These are phyloP conservation scores for Fusarium sp. DNA, from an alignment of 2,329 filamentous ascomycete genomes.

Conservation along the genomic window DNA sequence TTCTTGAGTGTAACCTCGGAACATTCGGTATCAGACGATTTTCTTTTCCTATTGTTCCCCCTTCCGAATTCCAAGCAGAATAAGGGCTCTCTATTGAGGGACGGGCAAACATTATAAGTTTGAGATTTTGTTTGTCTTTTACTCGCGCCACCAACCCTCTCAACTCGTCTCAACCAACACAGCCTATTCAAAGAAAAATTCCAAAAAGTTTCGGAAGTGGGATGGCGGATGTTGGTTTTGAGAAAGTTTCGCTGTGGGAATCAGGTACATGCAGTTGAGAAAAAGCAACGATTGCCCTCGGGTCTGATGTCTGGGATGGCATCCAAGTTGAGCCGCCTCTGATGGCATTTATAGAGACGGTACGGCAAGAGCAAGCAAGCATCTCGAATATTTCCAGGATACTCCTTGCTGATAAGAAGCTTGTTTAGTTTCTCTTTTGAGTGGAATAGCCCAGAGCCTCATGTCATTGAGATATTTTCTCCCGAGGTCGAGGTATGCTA, in stretches of 20 bases:
- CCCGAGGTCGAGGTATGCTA: background rate
- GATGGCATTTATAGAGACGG: background rate
- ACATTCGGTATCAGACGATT: background rate
- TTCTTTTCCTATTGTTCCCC: background rate
- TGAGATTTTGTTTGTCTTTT: background rate
- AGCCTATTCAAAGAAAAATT: background rate
- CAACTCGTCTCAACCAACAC: background rate
- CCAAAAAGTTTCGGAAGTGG: background rate
- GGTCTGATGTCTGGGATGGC: background rate
- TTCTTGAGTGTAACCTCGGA: background rate
- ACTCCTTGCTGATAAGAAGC: background rate
- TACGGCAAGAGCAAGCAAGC: background rate
- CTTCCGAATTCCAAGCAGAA: background rate
- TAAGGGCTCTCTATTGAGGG: background rate
- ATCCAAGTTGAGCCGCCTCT: background rate
- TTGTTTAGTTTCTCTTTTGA: background rate
- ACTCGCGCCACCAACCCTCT: background rate
- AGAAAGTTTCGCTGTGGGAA: background rate
- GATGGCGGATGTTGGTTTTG: background rate
- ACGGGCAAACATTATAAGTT: background rate
- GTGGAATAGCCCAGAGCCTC: background rate
- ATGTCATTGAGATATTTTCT: background rate
- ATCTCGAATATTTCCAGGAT: background rate
- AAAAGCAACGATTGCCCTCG: background rate
- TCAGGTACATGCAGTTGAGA: background rate